Base-by-base conservation (phyloP, 2,329 filamentous ascomycete species). In the Cytospora leucostoma region DNA sequence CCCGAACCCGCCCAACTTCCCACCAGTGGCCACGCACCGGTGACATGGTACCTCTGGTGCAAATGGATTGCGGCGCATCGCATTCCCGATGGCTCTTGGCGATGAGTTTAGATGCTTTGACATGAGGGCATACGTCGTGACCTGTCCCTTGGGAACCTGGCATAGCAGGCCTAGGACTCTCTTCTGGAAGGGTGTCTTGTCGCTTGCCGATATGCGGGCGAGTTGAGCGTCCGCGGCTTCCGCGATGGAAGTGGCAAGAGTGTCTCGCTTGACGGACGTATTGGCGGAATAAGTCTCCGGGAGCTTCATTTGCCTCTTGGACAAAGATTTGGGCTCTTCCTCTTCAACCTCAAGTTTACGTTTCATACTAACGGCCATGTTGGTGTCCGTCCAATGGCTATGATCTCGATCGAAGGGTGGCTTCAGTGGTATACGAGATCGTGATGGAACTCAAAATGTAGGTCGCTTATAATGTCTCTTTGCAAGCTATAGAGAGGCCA, bases 31-130 rank as follows among this genome's bases (percentile, higher is more conserved):
- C 54, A 96, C 84, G 27, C 94, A 89, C 11, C 92, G 84, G 75
- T 96, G 92, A 66, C 92, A 96, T 1, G 92, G 92, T 5, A 94
- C 89, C 38, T 85, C 82, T 0, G 92, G 92, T 15, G 92, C 92
- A 70, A 94, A 96, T 0, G 92, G 92, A 72, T 96, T 96, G 11
- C 83, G 79, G 19, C 89, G 84, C 71, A 96, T 80, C 1, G 91
- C 91, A 64, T 90, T 92, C 17, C 91, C 91, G 6, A 95, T 85
- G 0, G 91, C 91, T 50, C 91, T 82, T 1, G 91, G 89, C 4
- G 89, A 91, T 27, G 90, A 92, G 12, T 79, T 74, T 17, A 94
- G 81, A 63, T 89, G 83, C 10, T 80, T 80, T 0, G 92, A 86
- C 59, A 96, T 79, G 1, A 88, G 80, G 3, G 84, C 88, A 76